Base-by-base conservation (phyloP, 78 protist species). In the Goniomonas avonlea region DNA sequence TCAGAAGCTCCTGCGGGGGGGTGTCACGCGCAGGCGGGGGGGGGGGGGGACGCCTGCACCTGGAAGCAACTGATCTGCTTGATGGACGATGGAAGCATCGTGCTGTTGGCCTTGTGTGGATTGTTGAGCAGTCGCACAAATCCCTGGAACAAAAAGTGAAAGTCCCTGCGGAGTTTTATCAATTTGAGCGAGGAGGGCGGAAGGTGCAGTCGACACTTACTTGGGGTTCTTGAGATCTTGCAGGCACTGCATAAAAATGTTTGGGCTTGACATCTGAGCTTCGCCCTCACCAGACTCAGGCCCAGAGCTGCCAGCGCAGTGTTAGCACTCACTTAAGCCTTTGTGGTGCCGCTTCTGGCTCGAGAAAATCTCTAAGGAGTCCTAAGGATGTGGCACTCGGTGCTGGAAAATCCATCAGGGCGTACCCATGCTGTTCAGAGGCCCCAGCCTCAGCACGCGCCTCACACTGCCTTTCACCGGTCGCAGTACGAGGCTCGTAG, bases 11-110 rank as follows among this genome's bases (percentile, higher is more conserved):
- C n/a, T 13, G 66, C 5, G 66, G 4, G 66, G 66, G 5, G 37
- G 13, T 1, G 66, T 3, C 32, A 23, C 4, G 5, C 32, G 5
- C 40, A 11, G 31, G 7, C 1, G 41, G 41, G 37, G 66, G 31
- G 40, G 7, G 37, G 27, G 63, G 13, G 20, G 20, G 66, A 11
- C 32, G 31, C 40, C n/a, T n/a, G 40, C 71, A 37, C 71, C 25
- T 63, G 71, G 71, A 63, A 63, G 71, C 71, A 63, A 9, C 47
- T 37, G 71, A 63, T 63, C 43, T 63, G 71, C 43, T 63, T 63
- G 29, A 63, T 63, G 47, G 37, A n/a, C n/a, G 71, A 63, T 11
- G 71, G 71, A 39, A 63, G 43, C 43, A 63, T 17, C 71, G 71
- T 63, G 43, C 23, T 63, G 71, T 63, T 63, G 31, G 71, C 71